Evolutionary conservation across 768 basidiomycete genomes (phyloP).

Genomic region (Boletus rubescentipes): DNA sequence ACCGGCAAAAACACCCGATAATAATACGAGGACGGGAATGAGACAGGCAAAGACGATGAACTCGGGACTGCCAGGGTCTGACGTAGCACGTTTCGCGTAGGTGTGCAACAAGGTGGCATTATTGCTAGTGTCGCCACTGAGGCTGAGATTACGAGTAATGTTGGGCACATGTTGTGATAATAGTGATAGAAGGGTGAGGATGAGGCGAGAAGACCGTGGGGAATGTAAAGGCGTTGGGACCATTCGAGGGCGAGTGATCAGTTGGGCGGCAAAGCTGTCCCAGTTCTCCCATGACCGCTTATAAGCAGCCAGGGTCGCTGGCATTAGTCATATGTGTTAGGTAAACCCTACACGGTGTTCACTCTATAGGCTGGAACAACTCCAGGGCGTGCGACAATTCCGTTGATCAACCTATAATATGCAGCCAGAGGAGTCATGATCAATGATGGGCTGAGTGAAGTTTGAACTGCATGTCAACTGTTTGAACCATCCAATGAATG

Average conservation of each 20-base stretch:
- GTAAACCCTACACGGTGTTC: not conserved
- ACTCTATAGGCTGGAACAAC: not conserved
- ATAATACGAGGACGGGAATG: conserved; percentile 79
- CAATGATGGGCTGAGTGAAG: not conserved
- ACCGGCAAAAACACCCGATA: conserved; percentile 89
- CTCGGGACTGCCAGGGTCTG: conserved; percentile 17
- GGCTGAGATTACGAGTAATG: conserved; percentile 29
- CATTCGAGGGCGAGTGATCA: conserved; percentile 33
- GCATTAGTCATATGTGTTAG: conserved; percentile 3
- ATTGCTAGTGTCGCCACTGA: not conserved
- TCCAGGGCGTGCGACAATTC: too few relatives aligned
- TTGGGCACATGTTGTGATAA: conserved; percentile 45
- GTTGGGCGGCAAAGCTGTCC: not conserved
- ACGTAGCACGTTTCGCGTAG: conserved; percentile 32
- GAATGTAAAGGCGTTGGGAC: conserved; percentile 35
- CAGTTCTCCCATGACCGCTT: not conserved
- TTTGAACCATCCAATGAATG: too few relatives aligned
- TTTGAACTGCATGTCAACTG: too few relatives aligned
- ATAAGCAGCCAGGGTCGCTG: not conserved
- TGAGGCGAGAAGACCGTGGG: conserved; percentile 42
- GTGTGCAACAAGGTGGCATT: conserved; percentile 22
- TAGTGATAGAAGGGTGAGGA: conserved; percentile 45
- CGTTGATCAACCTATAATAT: too few relatives aligned
- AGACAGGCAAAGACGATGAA: conserved; percentile 51
- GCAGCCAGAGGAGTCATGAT: not conserved